phyloP scores from a whole-genome alignment of 2,329 filamentous ascomycete genomes.

The Orbilia ellipsospora region DNA sequence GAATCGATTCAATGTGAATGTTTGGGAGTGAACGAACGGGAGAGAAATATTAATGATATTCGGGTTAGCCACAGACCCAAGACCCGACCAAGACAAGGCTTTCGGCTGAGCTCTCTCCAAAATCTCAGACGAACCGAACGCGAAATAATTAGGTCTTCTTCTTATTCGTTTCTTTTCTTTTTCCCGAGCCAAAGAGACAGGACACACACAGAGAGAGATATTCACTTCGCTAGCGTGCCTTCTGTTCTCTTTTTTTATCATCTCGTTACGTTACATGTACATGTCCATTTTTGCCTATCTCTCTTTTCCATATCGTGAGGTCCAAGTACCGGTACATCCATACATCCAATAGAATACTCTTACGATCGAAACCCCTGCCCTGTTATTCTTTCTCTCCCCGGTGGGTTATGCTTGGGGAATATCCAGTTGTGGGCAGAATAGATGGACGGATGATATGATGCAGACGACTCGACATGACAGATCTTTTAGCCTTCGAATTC shows the following conservation, averaged over 20 bases:
- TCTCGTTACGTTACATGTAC: constrained; percentile 28
- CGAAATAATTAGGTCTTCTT: background rate
- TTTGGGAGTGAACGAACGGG: background rate
- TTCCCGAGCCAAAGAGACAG: background rate
- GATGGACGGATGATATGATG: too few species aligned
- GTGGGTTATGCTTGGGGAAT: background rate
- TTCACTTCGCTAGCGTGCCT: constrained; percentile 14
- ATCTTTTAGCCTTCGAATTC: too few species aligned
- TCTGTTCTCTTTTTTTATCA: constrained; percentile 8
- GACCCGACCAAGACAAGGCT: background rate
- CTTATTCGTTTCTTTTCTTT: background rate
- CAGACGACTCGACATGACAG: too few species aligned
- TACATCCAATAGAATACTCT: background rate
- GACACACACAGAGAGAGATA: too few species aligned
- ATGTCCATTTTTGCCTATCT: constrained; percentile 17
- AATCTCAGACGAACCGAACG: constrained; percentile 5
- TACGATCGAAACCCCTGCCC: background rate
- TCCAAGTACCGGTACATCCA: constrained; percentile 13
- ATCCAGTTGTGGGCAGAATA: constrained; percentile 4
- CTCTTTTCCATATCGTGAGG: constrained; percentile 12
- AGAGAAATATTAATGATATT: too few species aligned
- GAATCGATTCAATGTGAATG: background rate
- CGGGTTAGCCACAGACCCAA: too few species aligned
- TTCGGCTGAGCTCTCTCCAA: constrained; percentile 12
- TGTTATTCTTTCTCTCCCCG: background rate